A percentile compares a stretch with the other conserved stretches of the same genome.
These are phyloP conservation scores for Skeletonema potamos DNA, from an alignment of 108 stramenopile species.

Conservation along the genomic window DNA sequence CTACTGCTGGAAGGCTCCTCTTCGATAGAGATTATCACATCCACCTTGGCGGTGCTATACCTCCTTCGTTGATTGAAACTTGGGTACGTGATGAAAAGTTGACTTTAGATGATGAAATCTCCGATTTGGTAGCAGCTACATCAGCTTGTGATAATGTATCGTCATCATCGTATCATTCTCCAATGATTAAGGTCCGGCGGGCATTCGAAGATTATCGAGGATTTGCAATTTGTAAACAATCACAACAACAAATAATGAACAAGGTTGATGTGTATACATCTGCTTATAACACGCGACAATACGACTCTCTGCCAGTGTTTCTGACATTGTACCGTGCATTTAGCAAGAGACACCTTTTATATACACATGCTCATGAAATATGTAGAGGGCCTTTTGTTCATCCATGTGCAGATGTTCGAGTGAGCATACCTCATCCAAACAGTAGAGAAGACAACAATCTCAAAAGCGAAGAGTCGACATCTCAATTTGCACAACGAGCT, in stretches of 20 bases:
- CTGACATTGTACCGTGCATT: constrained; percentile 38
- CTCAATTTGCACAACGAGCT: constrained; percentile 21
- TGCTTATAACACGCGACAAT: constrained; percentile 12
- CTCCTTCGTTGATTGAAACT: constrained; percentile 1
- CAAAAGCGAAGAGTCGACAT: background rate
- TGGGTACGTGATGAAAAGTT: constrained; percentile 9
- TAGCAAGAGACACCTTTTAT: constrained; percentile 16
- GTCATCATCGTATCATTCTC: background rate
- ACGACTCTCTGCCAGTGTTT: constrained; percentile 20
- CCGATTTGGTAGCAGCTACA: constrained; percentile 18
- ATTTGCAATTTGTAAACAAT: background rate
- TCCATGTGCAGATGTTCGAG: constrained; percentile 25
- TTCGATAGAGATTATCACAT: constrained; percentile 30
- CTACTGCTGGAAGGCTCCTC: constrained; percentile 7
- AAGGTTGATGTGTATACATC: background rate
- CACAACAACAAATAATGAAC: background rate
- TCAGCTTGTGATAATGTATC: too few relatives aligned
- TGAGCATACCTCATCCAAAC: constrained; percentile 26
- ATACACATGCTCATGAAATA: constrained; percentile 13
- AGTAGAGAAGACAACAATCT: background rate
- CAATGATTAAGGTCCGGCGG: constrained; percentile 15
- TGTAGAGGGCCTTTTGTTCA: constrained; percentile 12
- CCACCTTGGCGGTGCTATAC: constrained; percentile 28
- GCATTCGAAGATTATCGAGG: constrained; percentile 19
- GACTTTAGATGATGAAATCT: constrained; percentile 17